Percentiles rank a stretch among this genome's conserved stretches.
Conservation (phyloP, 1,284 basidiomycete genomes). For the Serendipita sp. region DNA sequence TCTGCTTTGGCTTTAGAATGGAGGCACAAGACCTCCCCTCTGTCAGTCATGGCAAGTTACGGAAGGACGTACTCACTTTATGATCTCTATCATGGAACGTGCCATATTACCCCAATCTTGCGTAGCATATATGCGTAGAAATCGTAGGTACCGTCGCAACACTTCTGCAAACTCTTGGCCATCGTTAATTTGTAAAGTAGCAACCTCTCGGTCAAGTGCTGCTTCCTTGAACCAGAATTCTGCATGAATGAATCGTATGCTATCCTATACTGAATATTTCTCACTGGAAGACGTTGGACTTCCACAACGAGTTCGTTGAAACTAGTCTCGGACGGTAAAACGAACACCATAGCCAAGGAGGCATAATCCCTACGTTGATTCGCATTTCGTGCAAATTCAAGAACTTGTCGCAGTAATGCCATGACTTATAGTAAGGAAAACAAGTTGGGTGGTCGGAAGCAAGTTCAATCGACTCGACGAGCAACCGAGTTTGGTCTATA, state of each 20-base stretch:
- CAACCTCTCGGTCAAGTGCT: neutral
- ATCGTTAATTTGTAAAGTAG: neutral
- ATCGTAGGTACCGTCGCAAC: neutral
- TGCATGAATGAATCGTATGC: neutral
- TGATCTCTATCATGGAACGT: neutral
- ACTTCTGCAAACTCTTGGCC: conserved; percentile 3
- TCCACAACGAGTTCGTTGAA: neutral
- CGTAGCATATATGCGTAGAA: neutral
- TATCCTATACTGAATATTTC: neutral
- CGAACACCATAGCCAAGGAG: neutral
- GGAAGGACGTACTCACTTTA: neutral
- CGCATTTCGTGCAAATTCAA: neutral
- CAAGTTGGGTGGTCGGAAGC: neutral
- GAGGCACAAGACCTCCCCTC: neutral
- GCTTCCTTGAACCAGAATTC: neutral
- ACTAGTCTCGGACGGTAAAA: neutral
- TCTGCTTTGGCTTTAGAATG: conserved; percentile 5
- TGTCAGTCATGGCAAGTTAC: too few relatives aligned
- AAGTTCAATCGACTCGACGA: neutral
- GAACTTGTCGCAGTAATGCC: neutral
- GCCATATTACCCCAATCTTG: neutral
- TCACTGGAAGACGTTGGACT: neutral
- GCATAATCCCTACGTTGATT: neutral
- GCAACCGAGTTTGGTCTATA: neutral
- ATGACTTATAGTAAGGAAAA: neutral